These are phyloP conservation scores for Ceratocystis harringtonii DNA, from an alignment of 2,329 filamentous ascomycete genomes.

Conservation along the genomic window DNA sequence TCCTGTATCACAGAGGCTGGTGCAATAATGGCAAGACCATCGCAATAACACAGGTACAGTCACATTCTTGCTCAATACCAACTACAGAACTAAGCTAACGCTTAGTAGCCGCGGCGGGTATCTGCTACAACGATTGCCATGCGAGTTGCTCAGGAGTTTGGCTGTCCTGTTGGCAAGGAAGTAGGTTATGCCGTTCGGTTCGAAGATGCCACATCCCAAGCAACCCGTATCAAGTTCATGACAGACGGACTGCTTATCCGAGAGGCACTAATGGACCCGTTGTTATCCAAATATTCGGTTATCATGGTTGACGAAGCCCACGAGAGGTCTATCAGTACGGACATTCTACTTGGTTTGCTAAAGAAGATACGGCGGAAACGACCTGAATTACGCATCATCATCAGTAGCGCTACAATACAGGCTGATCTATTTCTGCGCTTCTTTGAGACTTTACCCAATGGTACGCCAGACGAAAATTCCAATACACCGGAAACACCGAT, in stretches of 20 bases:
- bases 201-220: constrained; percentile 76
- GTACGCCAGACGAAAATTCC: background rate
- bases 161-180: constrained; percentile 74
- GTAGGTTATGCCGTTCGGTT: constrained; percentile 87
- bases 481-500: background rate
- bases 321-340: constrained; percentile 81
- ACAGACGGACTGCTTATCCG: constrained; percentile 84
- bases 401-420: constrained; percentile 87
- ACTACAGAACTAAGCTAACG: background rate
- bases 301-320: constrained; percentile 98
- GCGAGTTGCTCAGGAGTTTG: constrained; percentile 77
- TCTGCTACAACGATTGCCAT: constrained; percentile 81
- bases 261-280: constrained; percentile 83
- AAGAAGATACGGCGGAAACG: constrained; percentile 78
- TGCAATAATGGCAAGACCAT: constrained; percentile 69
- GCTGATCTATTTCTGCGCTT: constrained; percentile 74
- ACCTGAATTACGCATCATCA: constrained; percentile 68
- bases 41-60: constrained; percentile 70
- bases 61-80: constrained; percentile 18
- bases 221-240: constrained; percentile 83
- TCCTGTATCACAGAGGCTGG: constrained; percentile 78
- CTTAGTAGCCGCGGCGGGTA: constrained; percentile 61
- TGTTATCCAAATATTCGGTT: constrained; percentile 80
- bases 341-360: constrained; percentile 73
- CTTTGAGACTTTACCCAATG: constrained; percentile 34